Base-by-base conservation (phyloP, 306 rosid genomes). In the Gleditsia sinensis region DNA sequence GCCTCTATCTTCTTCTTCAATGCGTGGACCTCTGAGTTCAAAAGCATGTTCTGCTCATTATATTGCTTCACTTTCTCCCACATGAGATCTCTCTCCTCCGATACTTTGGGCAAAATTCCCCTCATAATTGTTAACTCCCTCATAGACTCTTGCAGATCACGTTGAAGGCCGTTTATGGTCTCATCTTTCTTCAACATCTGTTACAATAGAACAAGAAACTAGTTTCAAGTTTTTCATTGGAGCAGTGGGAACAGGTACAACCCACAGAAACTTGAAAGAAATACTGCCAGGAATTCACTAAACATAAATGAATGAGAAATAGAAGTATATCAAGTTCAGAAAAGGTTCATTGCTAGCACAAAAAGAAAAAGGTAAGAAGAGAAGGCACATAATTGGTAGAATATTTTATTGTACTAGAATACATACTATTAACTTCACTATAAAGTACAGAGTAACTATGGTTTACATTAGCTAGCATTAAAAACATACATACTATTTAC, bases 151-250 rank as follows among this genome's bases (percentile, higher is more conserved):
- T 90, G 87, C 42, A 92, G 83, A 68, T 86, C 88, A 27, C 51
- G 81, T 70, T 84, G 85, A 46, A 92, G 83, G 82, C 78, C 65
- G 71, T 67, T 87, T 57, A 81, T 65, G 54, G 67, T 86, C 75
- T 92, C 97, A 34, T 95, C 94, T 85, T 90, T 92, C 88, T 83
- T 88, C 68, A 88, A 68, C 86, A 85, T 87, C 99, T 95, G 78
- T 74, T 42, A 51, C 33, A 42, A 53, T 14, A 27, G 57, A 23
- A 14, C 24, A 59, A 33, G 36, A 59, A 54, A 43, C 19, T 42
- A 10, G 20, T 39, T 28, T 68, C 40, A 19, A 20, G 4, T 33
- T 25, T 42, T 36, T 11, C 30, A 43, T 28, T 3, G 23, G 25
- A 42, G 62, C 43, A 32, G 37, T 49, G 17, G 24, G 14, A 63